phyloP scores from a whole-genome alignment of 2,329 filamentous ascomycete genomes.

The Volutella citrinella region DNA sequence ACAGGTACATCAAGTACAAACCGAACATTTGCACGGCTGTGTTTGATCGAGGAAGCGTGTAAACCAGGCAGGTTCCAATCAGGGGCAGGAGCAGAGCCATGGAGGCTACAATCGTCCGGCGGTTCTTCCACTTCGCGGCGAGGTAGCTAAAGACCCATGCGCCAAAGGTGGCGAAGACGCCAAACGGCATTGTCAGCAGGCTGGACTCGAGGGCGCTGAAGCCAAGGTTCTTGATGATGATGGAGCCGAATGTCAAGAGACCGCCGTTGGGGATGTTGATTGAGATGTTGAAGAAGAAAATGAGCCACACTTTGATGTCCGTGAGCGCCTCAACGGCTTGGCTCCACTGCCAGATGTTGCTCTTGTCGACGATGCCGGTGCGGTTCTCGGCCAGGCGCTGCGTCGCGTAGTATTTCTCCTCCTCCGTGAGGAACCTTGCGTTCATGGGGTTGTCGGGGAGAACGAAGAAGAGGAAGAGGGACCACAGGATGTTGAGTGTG shows the following conservation, averaged over 20 bases:
- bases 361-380: constrained; percentile 20
- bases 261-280: constrained; percentile 56
- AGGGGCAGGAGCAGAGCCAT: constrained; percentile 2
- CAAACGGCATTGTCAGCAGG: constrained; percentile 10
- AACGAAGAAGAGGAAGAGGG: constrained; percentile 1
- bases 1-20: no score
- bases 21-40: no score
- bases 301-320: constrained; percentile 54
- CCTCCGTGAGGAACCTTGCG: constrained; percentile 2
- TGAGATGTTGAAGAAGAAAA: constrained; percentile 46
- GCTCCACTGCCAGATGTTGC: constrained; percentile 40
- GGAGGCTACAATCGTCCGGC: constrained; percentile 1
- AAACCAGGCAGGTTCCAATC: constrained; percentile 2
- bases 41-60: neutral
- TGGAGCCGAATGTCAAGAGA: constrained; percentile 10
- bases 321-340: constrained; percentile 46
- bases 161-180: constrained; percentile 4
- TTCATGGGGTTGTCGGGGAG: constrained; percentile 6
- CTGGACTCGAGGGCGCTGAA: constrained; percentile 7
- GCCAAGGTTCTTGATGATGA: constrained; percentile 13
- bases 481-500: constrained; percentile 9
- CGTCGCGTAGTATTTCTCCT: constrained; percentile 3
- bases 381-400: constrained; percentile 4
- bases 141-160: constrained; percentile 1
- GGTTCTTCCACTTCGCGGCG: constrained; percentile 2